phyloP scores from a whole-genome alignment of 257 asterid species.

The Salvia rosmarinus region DNA sequence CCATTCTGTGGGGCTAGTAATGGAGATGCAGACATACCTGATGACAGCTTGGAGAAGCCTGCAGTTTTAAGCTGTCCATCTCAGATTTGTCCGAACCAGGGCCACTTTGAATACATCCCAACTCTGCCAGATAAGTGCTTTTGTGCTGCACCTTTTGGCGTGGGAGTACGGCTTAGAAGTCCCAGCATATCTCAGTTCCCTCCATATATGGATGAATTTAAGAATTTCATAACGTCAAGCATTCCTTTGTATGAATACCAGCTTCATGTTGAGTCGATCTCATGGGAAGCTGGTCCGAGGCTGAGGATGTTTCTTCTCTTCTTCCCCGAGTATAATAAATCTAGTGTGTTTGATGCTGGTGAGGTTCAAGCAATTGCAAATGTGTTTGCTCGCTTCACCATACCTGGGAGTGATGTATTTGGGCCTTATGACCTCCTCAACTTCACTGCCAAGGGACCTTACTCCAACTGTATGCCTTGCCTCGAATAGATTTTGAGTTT shows the following conservation, averaged over 20 bases:
- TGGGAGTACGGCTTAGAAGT: conserved; percentile 55
- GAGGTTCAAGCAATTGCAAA: conserved; percentile 44
- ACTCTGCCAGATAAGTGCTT: conserved; percentile 45
- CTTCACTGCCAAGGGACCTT: conserved; percentile 51
- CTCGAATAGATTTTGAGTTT: background rate
- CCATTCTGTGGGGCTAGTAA: conserved; percentile 38
- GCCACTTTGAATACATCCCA: conserved; percentile 40
- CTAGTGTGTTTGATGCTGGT: conserved; percentile 33
- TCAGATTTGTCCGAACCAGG: conserved; percentile 37
- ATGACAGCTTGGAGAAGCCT: conserved; percentile 38
- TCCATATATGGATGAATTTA: conserved; percentile 36
- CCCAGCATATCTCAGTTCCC: conserved; percentile 53
- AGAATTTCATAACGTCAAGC: conserved; percentile 33
- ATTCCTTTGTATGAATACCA: conserved; percentile 36
- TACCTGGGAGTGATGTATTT: conserved; percentile 45
- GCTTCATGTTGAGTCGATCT: conserved; percentile 41
- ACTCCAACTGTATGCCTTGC: conserved; percentile 31
- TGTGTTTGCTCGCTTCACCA: conserved; percentile 45
- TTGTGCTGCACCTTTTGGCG: conserved; percentile 62
- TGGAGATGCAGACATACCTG: conserved; percentile 32
- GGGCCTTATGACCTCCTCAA: conserved; percentile 65
- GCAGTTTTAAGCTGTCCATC: conserved; percentile 32
- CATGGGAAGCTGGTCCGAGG: conserved; percentile 60
- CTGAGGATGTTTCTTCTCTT: conserved; percentile 50
- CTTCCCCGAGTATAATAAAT: conserved; percentile 37